phyloP scores from a whole-genome alignment of 2,329 filamentous ascomycete genomes.

The Venturia oleaginea region DNA sequence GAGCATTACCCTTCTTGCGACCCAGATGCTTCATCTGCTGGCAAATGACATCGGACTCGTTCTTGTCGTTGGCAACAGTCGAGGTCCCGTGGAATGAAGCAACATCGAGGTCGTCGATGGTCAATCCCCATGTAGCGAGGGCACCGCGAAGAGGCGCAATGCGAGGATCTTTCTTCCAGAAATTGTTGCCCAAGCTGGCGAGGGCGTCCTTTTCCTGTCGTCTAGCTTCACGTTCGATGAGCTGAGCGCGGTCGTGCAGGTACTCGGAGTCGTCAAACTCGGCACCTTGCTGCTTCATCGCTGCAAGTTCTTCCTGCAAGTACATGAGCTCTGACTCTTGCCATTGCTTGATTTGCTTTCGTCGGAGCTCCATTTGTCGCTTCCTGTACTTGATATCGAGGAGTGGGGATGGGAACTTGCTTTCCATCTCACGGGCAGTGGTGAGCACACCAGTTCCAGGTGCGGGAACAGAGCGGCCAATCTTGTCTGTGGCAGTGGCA shows the following conservation, averaged over 20 bases:
- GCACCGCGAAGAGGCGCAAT: slow-evolving; percentile 95
- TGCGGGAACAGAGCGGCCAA: slow-evolving; percentile 91
- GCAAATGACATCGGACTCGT: slow-evolving; percentile 95
- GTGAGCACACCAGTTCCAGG: slow-evolving; percentile 96
- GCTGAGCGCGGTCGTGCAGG: slow-evolving; percentile 69
- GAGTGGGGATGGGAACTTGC: slow-evolving; percentile 90
- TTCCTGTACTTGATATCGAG: slow-evolving; percentile 97
- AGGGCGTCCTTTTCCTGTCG: slow-evolving; percentile 91
- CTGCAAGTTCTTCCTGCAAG: slow-evolving; percentile 82
- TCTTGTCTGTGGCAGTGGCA: slow-evolving; percentile 97
- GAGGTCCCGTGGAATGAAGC: slow-evolving; percentile 99
- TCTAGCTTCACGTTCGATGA: slow-evolving; percentile 79
- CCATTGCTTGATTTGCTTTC: slow-evolving; percentile 92
- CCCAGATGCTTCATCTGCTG: slow-evolving; percentile 92
- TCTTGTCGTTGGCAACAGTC: slow-evolving; percentile 98
- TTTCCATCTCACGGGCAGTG: slow-evolving; percentile 79
- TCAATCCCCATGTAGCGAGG: slow-evolving; percentile 94
- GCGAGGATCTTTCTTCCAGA: slow-evolving; percentile 92
- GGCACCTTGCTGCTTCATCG: slow-evolving; percentile 71
- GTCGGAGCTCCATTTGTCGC: slow-evolving; percentile 87
- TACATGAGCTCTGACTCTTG: slow-evolving; percentile 91
- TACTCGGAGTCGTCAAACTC: slow-evolving; percentile 77
- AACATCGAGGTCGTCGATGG: slow-evolving; percentile 88
- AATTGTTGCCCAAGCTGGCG: slow-evolving; percentile 90
- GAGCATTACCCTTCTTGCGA: slow-evolving; percentile 89